These are phyloP conservation scores for Coemansia sp. DNA, from an alignment of 192 early-diverging fungal genomes.

Conservation along the genomic window DNA sequence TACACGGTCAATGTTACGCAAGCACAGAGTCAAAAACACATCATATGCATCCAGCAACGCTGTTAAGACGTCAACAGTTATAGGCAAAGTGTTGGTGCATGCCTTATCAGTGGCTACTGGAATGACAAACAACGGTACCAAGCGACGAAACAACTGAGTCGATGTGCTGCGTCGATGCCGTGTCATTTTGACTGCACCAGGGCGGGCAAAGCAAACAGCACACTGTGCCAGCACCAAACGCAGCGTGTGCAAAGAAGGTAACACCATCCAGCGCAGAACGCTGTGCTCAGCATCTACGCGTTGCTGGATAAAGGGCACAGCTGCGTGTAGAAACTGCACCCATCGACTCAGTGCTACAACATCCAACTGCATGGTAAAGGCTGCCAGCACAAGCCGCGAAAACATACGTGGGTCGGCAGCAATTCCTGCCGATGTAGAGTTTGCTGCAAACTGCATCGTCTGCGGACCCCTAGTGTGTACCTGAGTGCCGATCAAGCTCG, in stretches of 20 bases:
- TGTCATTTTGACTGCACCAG: neutral
- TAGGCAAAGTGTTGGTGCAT: neutral
- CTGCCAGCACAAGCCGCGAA: constrained; percentile 34
- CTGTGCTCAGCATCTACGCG: constrained; percentile 8
- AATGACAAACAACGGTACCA: constrained; percentile 36
- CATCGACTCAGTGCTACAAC: constrained; percentile 34
- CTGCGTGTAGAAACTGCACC: constrained; percentile 18
- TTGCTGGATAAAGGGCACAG: constrained; percentile 26
- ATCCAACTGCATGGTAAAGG: constrained; percentile 38
- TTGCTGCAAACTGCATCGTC: neutral
- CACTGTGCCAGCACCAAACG: constrained; percentile 37
- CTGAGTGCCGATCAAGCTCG: constrained; percentile 11
- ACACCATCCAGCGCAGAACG: constrained; percentile 25
- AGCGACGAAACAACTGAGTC: constrained; percentile 14
- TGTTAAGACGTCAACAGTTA: constrained; percentile 21
- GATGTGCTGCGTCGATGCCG: constrained; percentile 8
- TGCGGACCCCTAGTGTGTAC: neutral
- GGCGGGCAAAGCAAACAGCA: constrained; percentile 28
- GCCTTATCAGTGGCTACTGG: constrained; percentile 6
- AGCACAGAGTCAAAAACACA: constrained; percentile 28
- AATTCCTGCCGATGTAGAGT: neutral
- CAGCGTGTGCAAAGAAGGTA: constrained; percentile 41
- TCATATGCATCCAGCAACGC: constrained; percentile 40
- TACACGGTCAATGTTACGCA: constrained; percentile 29
- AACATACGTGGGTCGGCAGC: constrained; percentile 1